Conservation (phyloP, 2,329 filamentous ascomycete genomes). For the Claviceps citrina region DNA sequence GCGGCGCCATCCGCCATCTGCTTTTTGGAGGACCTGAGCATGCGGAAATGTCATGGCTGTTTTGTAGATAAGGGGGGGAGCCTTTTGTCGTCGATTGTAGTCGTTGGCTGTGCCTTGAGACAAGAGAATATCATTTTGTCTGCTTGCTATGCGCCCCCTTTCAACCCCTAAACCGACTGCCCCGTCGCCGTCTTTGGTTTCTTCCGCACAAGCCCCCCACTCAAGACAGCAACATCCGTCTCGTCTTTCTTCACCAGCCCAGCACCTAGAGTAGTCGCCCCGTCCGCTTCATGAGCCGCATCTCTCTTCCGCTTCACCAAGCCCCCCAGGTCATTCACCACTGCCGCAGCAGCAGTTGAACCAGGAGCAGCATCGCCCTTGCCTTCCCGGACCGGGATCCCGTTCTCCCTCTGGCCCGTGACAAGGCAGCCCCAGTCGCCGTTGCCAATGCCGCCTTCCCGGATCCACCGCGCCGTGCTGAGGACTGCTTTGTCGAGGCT, state of each 20-base stretch:
- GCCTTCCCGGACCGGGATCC: not conserved
- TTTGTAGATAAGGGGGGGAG: too few species aligned
- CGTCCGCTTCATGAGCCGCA: too few species aligned
- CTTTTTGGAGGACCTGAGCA: too few species aligned
- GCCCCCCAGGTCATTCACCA: constrained; percentile 34
- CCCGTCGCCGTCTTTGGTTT: constrained; percentile 37
- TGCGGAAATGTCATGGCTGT: too few species aligned
- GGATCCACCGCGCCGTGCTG: constrained; percentile 56
- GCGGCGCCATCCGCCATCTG: too few species aligned
- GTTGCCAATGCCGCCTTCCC: constrained; percentile 43
- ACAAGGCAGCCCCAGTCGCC: constrained; percentile 37
- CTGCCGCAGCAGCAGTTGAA: constrained; percentile 8
- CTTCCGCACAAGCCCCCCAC: constrained; percentile 36
- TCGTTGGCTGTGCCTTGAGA: too few species aligned
- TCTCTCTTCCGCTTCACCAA: constrained; percentile 35
- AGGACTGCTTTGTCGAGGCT: constrained; percentile 44
- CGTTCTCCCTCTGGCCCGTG: constrained; percentile 24
- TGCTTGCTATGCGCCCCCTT: too few species aligned
- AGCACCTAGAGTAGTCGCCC: too few species aligned
- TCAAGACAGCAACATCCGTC: constrained; percentile 39
- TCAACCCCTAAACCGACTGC: too few species aligned
- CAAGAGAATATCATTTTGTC: too few species aligned
- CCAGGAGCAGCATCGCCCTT: not conserved
- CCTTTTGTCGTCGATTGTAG: too few species aligned
- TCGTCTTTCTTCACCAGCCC: too few species aligned